These are phyloP conservation scores for Claviceps sp. DNA, from an alignment of 2,329 filamentous ascomycete species.

Conservation along the genomic window DNA sequence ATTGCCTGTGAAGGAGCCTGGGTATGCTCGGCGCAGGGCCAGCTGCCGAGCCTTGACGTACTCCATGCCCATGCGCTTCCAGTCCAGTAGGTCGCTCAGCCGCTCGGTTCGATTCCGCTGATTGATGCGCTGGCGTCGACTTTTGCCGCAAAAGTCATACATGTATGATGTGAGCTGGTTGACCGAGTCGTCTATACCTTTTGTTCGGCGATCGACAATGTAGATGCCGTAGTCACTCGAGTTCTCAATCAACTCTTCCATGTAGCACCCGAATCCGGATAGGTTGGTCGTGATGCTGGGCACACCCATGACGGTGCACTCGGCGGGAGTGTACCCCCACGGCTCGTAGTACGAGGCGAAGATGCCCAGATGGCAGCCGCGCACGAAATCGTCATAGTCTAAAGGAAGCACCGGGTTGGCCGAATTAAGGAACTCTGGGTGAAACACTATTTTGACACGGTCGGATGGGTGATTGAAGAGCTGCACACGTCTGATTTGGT, in stretches of 20 bases:
- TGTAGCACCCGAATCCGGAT: conserved; percentile 96
- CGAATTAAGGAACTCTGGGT: conserved; percentile 93
- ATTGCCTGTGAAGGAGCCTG: conserved; percentile 66
- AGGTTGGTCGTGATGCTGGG: conserved; percentile 97
- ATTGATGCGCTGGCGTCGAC: conserved; percentile 92
- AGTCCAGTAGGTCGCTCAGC: conserved; percentile 87
- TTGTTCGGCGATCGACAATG: conserved; percentile 89
- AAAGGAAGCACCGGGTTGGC: conserved; percentile 88
- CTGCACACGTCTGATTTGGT: conserved; percentile 90
- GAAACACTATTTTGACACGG: conserved; percentile 95
- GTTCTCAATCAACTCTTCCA: conserved; percentile 98
- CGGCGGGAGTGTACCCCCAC: conserved; percentile 96
- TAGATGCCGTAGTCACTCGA: conserved; percentile 97
- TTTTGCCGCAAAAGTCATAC: conserved; percentile 90
- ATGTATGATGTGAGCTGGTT: conserved; percentile 81
- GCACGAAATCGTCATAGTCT: conserved; percentile 97
- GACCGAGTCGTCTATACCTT: conserved; percentile 93
- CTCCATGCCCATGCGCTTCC: conserved; percentile 99
- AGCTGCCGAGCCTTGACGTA: conserved; percentile 96
- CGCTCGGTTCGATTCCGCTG: conserved; percentile 94
- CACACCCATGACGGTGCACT: conserved; percentile 98
- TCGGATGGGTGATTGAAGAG: conserved; percentile 93
- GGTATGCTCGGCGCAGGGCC: conserved; percentile 83
- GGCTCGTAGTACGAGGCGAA: conserved; percentile 98
- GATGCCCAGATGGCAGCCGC: conserved; percentile 87